Conservation (phyloP, 345 rosid species). For the Eucalyptus regnans region DNA sequence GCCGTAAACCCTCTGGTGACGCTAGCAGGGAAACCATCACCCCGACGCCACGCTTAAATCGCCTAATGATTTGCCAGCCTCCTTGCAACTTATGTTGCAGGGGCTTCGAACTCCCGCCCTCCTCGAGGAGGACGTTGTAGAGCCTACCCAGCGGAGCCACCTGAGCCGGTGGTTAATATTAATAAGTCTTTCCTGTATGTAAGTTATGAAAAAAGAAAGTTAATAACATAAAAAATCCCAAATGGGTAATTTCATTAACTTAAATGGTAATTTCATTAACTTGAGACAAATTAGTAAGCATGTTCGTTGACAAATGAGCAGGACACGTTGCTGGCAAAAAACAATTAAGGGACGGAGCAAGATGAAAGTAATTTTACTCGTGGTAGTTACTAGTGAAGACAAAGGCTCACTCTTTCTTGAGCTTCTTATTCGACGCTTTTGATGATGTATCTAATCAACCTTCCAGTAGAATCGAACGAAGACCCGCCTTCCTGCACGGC, state of each 20-base stretch:
- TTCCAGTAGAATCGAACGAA: accelerated
- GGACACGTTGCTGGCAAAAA: background rate
- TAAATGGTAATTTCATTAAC: background rate
- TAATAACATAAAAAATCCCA: background rate
- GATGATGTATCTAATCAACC: background rate
- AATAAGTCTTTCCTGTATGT: background rate
- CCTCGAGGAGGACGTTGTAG: too few species aligned
- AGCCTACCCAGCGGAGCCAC: too few species aligned
- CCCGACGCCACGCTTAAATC: too few species aligned
- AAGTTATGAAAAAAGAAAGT: background rate
- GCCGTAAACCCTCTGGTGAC: too few species aligned
- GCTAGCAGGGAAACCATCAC: too few species aligned
- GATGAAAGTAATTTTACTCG: too few species aligned
- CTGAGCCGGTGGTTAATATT: too few species aligned
- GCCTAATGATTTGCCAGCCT: too few species aligned
- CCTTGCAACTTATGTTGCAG: too few species aligned
- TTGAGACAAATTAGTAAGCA: background rate
- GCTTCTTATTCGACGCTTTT: background rate
- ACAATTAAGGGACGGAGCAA: background rate
- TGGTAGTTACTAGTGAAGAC: background rate
- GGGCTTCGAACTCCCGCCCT: too few species aligned
- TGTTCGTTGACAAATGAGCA: background rate
- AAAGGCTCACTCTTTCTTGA: background rate
- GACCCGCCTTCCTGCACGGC: background rate
- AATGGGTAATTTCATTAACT: background rate